Conservation (phyloP, 768 basidiomycete genomes). For the Fistulinella prunicolor region DNA sequence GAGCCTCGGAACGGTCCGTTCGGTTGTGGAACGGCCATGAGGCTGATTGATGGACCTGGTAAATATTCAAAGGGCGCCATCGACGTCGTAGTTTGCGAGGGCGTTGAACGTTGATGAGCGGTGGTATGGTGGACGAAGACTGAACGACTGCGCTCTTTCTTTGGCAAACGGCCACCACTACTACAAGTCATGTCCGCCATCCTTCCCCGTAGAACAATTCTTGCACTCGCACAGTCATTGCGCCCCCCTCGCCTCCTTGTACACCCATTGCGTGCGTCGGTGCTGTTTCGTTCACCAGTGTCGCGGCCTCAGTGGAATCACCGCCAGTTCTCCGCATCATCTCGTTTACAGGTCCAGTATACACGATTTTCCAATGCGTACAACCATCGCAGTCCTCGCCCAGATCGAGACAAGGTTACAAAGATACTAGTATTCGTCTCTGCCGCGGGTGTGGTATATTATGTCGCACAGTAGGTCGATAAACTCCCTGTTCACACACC, state of each 20-base stretch:
- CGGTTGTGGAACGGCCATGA: constrained; percentile 16
- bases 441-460: constrained; percentile 24
- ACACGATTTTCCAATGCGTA: constrained; percentile 24
- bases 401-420: constrained; percentile 5
- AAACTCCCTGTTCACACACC: neutral
- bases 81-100: neutral
- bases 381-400: constrained; percentile 3
- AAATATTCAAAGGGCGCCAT: neutral
- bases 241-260: neutral
- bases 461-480: constrained; percentile 28
- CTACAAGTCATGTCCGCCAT: neutral
- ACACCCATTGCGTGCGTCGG: neutral
- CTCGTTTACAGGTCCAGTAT: constrained; percentile 23
- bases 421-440: constrained; percentile 19
- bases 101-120: too few species aligned
- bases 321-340: constrained; percentile 21
- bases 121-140: neutral
- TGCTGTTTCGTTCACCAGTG: neutral
- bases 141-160: too few species aligned
- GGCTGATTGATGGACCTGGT: constrained; percentile 11
- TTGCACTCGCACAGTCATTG: neutral
- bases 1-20: constrained; percentile 1
- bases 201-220: neutral
- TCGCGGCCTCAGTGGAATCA: neutral
- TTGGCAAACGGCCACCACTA: too few species aligned